Percentiles rank a stretch among this genome's conserved stretches.
These are phyloP conservation scores for Candida wancherniae DNA, from an alignment of 805 yeast genomes.

Conservation along the genomic window DNA sequence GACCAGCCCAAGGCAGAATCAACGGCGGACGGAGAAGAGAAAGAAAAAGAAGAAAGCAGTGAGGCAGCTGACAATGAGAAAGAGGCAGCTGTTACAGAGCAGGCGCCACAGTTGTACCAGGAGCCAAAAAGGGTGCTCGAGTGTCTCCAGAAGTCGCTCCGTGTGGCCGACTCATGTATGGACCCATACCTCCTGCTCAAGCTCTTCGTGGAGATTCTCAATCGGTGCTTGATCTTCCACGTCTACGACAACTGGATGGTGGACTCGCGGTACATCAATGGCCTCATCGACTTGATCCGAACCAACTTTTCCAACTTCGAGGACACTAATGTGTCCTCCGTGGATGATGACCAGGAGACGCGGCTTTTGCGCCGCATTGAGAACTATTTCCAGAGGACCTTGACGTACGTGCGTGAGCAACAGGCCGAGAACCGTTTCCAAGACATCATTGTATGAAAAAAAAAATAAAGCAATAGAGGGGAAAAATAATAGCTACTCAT, in stretches of 20 bases:
- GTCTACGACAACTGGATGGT: slow-evolving; percentile 73
- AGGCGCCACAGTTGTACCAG: slow-evolving; percentile 22
- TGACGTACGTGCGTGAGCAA: slow-evolving; percentile 66
- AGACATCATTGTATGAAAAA: slow-evolving; percentile 31
- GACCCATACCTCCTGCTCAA: slow-evolving; percentile 71
- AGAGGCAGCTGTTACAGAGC: slow-evolving; percentile 21
- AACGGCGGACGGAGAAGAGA: slow-evolving; percentile 27
- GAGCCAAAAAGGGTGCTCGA: slow-evolving; percentile 77
- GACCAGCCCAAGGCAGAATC: background rate
- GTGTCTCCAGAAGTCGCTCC: slow-evolving; percentile 79
- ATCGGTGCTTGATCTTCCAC: slow-evolving; percentile 79
- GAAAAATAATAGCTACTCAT: background rate
- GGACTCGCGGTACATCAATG: slow-evolving; percentile 73
- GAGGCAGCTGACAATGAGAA: background rate
- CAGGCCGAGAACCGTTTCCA: slow-evolving; percentile 65
- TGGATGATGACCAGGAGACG: slow-evolving; percentile 25
- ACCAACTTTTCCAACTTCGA: slow-evolving; percentile 51
- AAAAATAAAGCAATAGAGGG: no score
- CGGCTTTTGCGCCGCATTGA: slow-evolving; percentile 26
- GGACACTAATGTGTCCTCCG: slow-evolving; percentile 21
- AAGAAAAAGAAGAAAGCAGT: slow-evolving; percentile 35
- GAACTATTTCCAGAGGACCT: slow-evolving; percentile 58
- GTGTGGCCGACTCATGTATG: slow-evolving; percentile 93
- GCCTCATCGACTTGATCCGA: slow-evolving; percentile 76
- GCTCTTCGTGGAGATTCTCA: slow-evolving; percentile 83